Conservation (phyloP, 768 basidiomycete genomes). For the Kwoniella europaea region DNA sequence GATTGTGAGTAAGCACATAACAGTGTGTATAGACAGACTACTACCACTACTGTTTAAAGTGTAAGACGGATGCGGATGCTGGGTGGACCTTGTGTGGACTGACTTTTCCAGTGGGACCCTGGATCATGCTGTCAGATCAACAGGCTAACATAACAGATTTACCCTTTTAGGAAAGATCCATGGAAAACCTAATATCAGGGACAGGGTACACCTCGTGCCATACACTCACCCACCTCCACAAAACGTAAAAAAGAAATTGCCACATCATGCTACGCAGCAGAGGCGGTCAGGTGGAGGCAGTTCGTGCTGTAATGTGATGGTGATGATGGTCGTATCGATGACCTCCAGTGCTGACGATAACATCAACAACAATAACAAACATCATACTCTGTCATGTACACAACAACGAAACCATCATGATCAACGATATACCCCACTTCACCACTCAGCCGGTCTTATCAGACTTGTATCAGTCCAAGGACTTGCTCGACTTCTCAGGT, state of each 20-base stretch:
- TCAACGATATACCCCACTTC: slow-evolving; percentile 36
- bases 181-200: too few relatives aligned
- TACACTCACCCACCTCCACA: neutral
- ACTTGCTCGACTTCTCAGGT: slow-evolving; percentile 53
- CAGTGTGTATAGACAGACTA: neutral
- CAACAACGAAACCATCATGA: neutral
- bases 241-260: neutral
- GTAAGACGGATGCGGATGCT: slow-evolving; percentile 8
- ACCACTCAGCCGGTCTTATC: slow-evolving; percentile 39
- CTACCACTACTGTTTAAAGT: neutral
- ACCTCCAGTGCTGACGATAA: slow-evolving; percentile 7
- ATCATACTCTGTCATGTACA: neutral
- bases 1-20: slow-evolving; percentile 1
- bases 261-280: neutral
- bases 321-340: too few relatives aligned
- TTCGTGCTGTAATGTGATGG: slow-evolving; percentile 8
- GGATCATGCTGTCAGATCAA: neutral
- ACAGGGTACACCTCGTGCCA: slow-evolving; percentile 10
- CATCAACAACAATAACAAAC: slow-evolving; percentile 8
- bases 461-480: slow-evolving; percentile 42
- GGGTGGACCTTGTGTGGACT: neutral
- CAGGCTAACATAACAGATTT: neutral
- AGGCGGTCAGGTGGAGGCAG: slow-evolving; percentile 2
- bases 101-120: slow-evolving; percentile 8
- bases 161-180: slow-evolving; percentile 5